Evolutionary conservation across 1,284 basidiomycete genomes (phyloP), one percentile per base, ranked within the genome.

Genomic region (Tylopilus sp.): DNA sequence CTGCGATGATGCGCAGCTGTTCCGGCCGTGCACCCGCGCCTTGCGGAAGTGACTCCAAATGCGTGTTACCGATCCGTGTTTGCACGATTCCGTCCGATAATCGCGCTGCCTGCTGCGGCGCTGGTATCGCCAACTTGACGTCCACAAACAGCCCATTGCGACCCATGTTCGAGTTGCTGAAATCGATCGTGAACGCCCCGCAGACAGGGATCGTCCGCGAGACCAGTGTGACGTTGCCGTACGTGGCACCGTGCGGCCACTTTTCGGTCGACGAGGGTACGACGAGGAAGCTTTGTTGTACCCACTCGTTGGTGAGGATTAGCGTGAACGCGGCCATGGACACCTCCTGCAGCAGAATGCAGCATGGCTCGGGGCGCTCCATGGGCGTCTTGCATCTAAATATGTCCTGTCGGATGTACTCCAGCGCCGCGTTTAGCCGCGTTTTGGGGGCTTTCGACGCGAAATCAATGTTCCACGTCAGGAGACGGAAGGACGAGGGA

Each of bases 401-500:
- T 2, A 82, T 71, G 7, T 74, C 69, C 35, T 65, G 59, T 57
- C 76, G 74, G 49, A 87, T 72, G 60, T 84, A 70, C 13, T 74
- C 68, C 46, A 87, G 68, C n/a, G 72, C 74, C 3, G 70, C 64
- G 2, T 54, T 51, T 12, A 84, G 68, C 9, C 85, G 76, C 47
- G 69, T 69, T 25, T 66, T 65, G 9, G 59, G 60, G 34, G 69
- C 56, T 0, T 60, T 55, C 10, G 67, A 65, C 45, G 63, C 57
- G 59, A 76, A 81, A 59, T 84, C 77, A 43, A 87, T 59, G 62
- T 88, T 87, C 86, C 86, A 88, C 30, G 82, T 78, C 50, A 86
- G 60, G 35, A 88, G 59, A 41, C 71, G 71, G 41, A 86, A 56
- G 30, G 59, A 69, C 26, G 69, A 70, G 23, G 72, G 74, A 49